These are phyloP conservation scores for Xylariomycetidae sp. DNA, from an alignment of 2,329 filamentous ascomycete species.

Conservation along the genomic window DNA sequence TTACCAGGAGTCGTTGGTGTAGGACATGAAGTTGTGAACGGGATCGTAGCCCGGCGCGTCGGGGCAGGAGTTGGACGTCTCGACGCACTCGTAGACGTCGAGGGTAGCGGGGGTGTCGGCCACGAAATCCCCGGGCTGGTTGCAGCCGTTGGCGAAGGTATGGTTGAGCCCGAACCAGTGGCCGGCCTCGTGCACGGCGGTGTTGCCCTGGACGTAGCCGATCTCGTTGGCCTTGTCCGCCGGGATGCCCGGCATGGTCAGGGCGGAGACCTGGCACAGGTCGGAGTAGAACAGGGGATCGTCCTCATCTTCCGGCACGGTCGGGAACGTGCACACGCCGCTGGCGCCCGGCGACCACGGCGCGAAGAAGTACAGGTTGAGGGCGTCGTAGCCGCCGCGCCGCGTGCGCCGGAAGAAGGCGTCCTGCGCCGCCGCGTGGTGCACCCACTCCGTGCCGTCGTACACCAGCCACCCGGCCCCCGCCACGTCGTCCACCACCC, in stretches of 20 bases:
- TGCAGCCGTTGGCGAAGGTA: constrained; percentile 27
- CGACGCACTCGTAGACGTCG: constrained; percentile 12
- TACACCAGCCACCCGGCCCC: constrained; percentile 17
- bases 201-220: constrained; percentile 32
- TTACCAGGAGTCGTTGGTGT: too few species aligned
- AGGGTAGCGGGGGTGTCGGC: too few species aligned
- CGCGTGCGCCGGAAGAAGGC: not conserved
- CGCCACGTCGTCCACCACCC: constrained; percentile 16
- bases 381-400: constrained; percentile 5
- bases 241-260: constrained; percentile 21
- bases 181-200: constrained; percentile 34
- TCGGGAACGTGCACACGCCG: constrained; percentile 6
- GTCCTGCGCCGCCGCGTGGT: constrained; percentile 1
- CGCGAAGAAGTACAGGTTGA: constrained; percentile 6
- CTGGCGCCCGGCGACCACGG: not conserved
- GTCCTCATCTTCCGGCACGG: not conserved
- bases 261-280: constrained; percentile 24
- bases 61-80: constrained; percentile 13
- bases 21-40: too few species aligned
- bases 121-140: constrained; percentile 1
- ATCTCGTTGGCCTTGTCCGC: constrained; percentile 10
- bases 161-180: constrained; percentile 40
- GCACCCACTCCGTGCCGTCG: constrained; percentile 15
- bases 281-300: constrained; percentile 17
- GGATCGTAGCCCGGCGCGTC: too few species aligned